phyloP scores from a whole-genome alignment of 371 early-diverging fungal species.

The Apophysomyces variabilis region DNA sequence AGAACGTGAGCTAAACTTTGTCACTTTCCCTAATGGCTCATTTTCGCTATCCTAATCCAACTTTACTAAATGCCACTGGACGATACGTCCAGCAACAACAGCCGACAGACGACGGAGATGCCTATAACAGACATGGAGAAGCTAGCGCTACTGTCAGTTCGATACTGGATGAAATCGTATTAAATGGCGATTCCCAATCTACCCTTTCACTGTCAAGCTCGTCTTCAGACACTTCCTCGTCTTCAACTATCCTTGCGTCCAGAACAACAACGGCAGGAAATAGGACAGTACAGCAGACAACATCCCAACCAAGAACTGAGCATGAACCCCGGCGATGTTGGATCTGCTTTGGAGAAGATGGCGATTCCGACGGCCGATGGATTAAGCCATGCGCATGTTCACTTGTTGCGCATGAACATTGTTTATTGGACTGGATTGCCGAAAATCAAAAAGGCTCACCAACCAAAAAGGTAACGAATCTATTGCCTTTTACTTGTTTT shows the following conservation, averaged over 20 bases:
- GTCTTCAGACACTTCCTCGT: conserved; percentile 28
- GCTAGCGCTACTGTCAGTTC: background rate
- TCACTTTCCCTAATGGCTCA: conserved; percentile 10
- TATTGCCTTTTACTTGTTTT: conserved; percentile 3
- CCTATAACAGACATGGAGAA: background rate
- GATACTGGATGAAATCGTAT: background rate
- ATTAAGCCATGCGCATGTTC: conserved; percentile 78
- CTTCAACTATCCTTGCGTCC: conserved; percentile 41
- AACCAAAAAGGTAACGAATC: conserved; percentile 50
- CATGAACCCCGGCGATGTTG: conserved; percentile 53
- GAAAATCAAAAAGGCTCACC: conserved; percentile 69
- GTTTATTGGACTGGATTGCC: conserved; percentile 77
- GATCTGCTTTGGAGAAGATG: conserved; percentile 72
- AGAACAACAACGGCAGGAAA: background rate
- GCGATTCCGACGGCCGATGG: conserved; percentile 67
- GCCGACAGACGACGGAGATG: background rate
- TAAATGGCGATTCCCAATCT: conserved; percentile 5
- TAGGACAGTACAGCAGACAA: background rate
- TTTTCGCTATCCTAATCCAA: conserved; percentile 16
- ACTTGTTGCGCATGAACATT: conserved; percentile 73
- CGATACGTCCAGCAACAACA: conserved; percentile 3
- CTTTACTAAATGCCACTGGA: conserved; percentile 1
- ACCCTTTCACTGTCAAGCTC: conserved; percentile 2
- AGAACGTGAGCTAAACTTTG: too few species aligned
- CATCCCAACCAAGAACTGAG: conserved; percentile 14